Conservation (phyloP, 305 asterid species). For the Ajuga reptans region DNA sequence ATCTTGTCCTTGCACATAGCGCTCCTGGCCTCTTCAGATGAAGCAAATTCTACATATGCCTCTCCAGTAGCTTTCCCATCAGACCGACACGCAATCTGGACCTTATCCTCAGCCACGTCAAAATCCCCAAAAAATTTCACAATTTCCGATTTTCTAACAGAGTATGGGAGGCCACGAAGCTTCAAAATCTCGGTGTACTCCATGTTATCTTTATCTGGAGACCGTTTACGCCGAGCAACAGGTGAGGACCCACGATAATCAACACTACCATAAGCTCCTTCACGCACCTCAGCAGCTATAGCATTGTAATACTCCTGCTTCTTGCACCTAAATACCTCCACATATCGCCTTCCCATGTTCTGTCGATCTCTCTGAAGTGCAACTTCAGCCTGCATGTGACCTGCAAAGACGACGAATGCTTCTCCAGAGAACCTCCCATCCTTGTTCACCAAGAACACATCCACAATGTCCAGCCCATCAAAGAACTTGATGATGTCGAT, state of each 20-base stretch:
- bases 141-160: slow-evolving; percentile 61
- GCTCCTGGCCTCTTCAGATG: slow-evolving; percentile 66
- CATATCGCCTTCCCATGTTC: slow-evolving; percentile 87
- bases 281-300: slow-evolving; percentile 69
- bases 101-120: slow-evolving; percentile 49
- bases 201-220: slow-evolving; percentile 67
- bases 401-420: slow-evolving; percentile 75
- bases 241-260: slow-evolving; percentile 47
- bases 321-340: slow-evolving; percentile 82
- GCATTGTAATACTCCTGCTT: slow-evolving; percentile 86
- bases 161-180: slow-evolving; percentile 81
- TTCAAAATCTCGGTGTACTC: slow-evolving; percentile 76
- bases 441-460: slow-evolving; percentile 68
- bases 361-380: slow-evolving; percentile 80
- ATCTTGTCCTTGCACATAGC: slow-evolving; percentile 83
- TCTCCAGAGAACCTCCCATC: slow-evolving; percentile 83
- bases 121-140: slow-evolving; percentile 61
- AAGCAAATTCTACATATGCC: slow-evolving; percentile 70
- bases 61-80: slow-evolving; percentile 95
- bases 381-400: slow-evolving; percentile 67
- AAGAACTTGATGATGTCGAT: slow-evolving; percentile 71
- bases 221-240: slow-evolving; percentile 53
- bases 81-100: slow-evolving; percentile 55
- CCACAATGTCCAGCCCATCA: slow-evolving; percentile 79
- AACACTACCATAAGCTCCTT: slow-evolving; percentile 38